Evolutionary conservation across 768 basidiomycete genomes (phyloP), one percentile per base, ranked within the genome.

Genomic region (Rhizopogon rudus): DNA sequence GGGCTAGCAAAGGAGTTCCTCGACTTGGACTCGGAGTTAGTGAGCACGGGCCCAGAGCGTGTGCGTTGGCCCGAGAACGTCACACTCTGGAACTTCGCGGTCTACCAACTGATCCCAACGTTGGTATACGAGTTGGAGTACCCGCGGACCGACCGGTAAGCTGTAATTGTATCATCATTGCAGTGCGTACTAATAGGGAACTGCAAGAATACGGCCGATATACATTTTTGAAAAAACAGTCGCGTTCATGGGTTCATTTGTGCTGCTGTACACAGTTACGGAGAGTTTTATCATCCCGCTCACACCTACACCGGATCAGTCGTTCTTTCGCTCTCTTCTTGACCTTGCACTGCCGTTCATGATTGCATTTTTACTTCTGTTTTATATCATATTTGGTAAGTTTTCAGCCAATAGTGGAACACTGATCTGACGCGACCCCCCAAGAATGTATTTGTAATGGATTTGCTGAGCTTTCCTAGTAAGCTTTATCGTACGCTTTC

Each of bases 61-160:
- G 78, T 94, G 40, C 79, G 77, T 16, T 99, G 91, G 83, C 95
- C 95, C 0, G 77, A 85, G 45, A 98, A 94, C 67, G 80, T 98
- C 57, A 87, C 86, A 0, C 80, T 83, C 65, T 81, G 77, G 63
- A 88, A 93, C 69, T 98, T 94, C 66, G 81, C 81, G 29, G 80
- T 87, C 40, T 99, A 95, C 71, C 83, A 91, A 72, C 73, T 95
- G 40, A 85, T 91, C 44, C 97, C 97, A 13, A 93, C 93, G 0
- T 78, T 99, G 42, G 94, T 98, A 6, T 99, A 99, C 65, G 94
- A 98, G 68, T 76, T 98, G 35, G 95, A 98, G 71, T 99, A 95
- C 69, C 96, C 96, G 9, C 76, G 96, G 50, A 98, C 96, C 9
- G 84, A 90, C 33, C 74, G 78, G 91, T 91, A 64, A 49, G 81